Base-by-base conservation (phyloP, 2,329 filamentous ascomycete genomes). In the Phaeoacremonium minimum region DNA sequence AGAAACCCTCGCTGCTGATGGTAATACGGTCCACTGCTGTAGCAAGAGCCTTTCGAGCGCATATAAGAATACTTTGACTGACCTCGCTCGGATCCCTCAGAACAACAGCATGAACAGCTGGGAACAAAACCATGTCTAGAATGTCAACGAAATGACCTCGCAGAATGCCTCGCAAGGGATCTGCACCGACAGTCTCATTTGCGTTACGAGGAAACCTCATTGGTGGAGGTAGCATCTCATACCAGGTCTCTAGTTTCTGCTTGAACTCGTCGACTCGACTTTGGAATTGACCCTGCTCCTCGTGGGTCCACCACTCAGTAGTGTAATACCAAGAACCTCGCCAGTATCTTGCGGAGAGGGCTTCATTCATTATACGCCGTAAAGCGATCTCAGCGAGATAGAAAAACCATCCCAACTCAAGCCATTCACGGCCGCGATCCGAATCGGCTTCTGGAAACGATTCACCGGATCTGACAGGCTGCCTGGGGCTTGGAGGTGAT, bases 301-400 rank as follows among this genome's bases (percentile, higher is more conserved):
- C 22, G 22, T 9, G 9, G 22, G 22, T 9, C 22, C 22, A 26
- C 22, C 22, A 26, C 9, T 26, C 22, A 26, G 22, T 26, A n/a
- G 22, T 26, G 22, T 26, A 26, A n/a, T 26, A 26, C 22, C 22
- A 26, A 9, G 22, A 18, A 16, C 30, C 4, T 15, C 15, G n/a
- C 15, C 7, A 5, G 9, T 11, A 42, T 7, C 41, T 31, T 11
- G 36, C 18, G 29, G 36, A 41, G 4, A 41, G 11, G 6, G 35
- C 37, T 12, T 46, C 32, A 15, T 49, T 40, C n/a, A 35, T 33
- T 4, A 34, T n/a, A 6, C 38, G 34, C 12, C 38, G 30, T 3
- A 40, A 28, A 39, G 47, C 46, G 30, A 49, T 49, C 16, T 50
- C 47, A 11, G 47, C 45, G 11, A 50, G 31, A 36, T 49, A 49